phyloP scores from a whole-genome alignment of 345 rosid genomes.

The Eucalyptus regnans region DNA sequence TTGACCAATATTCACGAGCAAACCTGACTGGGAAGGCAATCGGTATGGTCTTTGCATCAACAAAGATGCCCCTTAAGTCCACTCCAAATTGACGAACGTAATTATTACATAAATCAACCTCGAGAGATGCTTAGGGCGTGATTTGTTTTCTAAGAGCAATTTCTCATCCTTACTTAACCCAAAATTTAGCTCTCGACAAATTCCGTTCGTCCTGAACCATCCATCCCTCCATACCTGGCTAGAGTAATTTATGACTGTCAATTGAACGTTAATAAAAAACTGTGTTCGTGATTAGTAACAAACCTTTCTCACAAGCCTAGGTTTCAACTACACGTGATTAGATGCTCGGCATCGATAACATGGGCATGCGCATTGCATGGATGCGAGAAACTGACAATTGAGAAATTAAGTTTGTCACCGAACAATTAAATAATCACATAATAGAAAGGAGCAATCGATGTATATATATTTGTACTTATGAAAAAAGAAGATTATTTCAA shows the following conservation, averaged over 20 bases:
- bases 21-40: neutral
- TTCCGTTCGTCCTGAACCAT: neutral
- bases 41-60: neutral
- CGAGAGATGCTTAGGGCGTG: neutral
- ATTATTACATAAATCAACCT: neutral
- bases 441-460: neutral
- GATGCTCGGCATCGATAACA: neutral
- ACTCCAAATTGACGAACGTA: neutral
- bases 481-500: neutral
- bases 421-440: neutral
- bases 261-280: too few relatives aligned
- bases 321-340: neutral
- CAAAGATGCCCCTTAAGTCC: neutral
- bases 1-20: neutral
- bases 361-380: neutral
- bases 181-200: neutral
- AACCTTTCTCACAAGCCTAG: neutral
- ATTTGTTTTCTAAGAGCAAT: neutral
- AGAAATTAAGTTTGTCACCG: neutral
- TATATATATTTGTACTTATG: neutral
- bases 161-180: neutral
- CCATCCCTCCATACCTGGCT: neutral
- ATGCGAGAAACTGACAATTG: neutral
- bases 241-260: neutral
- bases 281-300: too few relatives aligned